Conservation (phyloP, 495 filamentous ascomycete species). For the Penicillium psychrofluorescens region DNA sequence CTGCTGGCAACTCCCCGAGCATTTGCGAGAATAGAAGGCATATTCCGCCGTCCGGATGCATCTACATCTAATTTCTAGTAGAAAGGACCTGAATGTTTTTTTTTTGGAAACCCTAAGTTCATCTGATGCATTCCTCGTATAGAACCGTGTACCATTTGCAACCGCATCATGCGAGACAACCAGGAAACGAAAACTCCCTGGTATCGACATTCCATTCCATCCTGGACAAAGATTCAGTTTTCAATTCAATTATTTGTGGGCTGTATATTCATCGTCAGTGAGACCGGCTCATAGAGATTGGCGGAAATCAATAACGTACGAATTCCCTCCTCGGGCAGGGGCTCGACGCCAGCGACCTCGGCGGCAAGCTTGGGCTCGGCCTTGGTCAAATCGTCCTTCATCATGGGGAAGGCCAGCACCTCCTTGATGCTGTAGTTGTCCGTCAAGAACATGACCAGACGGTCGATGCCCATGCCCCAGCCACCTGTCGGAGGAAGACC, state of each 20-base stretch:
- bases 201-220: neutral
- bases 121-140: conserved; percentile 9
- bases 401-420: conserved; percentile 86
- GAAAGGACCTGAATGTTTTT: neutral
- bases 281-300: conserved; percentile 21
- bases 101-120: neutral
- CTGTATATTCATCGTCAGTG: conserved; percentile 24
- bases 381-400: conserved; percentile 60
- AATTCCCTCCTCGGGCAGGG: conserved; percentile 61
- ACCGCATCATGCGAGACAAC: too few species aligned
- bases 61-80: too few species aligned
- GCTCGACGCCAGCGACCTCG: conserved; percentile 58
- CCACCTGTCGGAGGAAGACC: conserved; percentile 91
- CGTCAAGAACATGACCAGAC: conserved; percentile 94
- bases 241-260: conserved; percentile 31
- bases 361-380: conserved; percentile 49
- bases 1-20: neutral
- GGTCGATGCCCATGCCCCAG: conserved; percentile 97
- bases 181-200: too few species aligned
- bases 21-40: conserved; percentile 1
- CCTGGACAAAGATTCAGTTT: neutral
- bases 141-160: neutral
- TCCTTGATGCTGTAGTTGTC: conserved; percentile 95
- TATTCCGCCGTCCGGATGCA: neutral
- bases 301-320: conserved; percentile 43